These are phyloP conservation scores for Glomus cerebriforme DNA, from an alignment of 192 early-diverging fungal genomes.

Conservation along the genomic window DNA sequence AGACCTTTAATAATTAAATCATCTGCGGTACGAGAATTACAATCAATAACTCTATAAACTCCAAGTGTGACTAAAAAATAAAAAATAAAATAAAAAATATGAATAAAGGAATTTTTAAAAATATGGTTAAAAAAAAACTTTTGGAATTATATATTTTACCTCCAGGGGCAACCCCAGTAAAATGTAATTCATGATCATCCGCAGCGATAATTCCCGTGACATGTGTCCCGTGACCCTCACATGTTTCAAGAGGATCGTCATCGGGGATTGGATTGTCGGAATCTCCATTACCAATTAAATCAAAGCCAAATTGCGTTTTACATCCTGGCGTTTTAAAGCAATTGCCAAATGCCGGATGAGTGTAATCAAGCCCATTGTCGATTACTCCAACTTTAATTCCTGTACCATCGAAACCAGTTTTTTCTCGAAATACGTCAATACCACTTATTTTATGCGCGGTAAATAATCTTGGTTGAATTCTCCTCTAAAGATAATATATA, in stretches of 20 bases:
- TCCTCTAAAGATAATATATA: background rate
- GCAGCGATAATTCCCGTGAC: constrained; percentile 76
- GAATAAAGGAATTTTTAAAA: too few species aligned
- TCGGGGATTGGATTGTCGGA: constrained; percentile 46
- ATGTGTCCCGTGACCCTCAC: constrained; percentile 68
- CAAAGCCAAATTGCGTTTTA: constrained; percentile 60
- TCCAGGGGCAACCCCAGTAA: constrained; percentile 81
- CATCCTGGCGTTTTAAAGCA: constrained; percentile 65
- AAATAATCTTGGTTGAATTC: background rate
- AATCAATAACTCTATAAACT: constrained; percentile 83
- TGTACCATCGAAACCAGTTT: constrained; percentile 24
- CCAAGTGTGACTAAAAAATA: constrained; percentile 58
- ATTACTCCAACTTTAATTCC: constrained; percentile 60
- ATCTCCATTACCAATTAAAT: constrained; percentile 60
- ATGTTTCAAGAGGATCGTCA: constrained; percentile 58
- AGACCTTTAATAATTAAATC: constrained; percentile 81
- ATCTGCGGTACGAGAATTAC: constrained; percentile 63
- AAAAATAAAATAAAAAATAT: background rate
- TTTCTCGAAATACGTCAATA: constrained; percentile 4
- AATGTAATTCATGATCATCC: constrained; percentile 49
- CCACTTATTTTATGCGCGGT: background rate
- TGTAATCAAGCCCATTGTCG: constrained; percentile 60
- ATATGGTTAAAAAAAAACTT: background rate
- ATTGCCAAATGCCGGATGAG: constrained; percentile 66
- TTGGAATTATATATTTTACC: constrained; percentile 38